Evolutionary conservation across 495 filamentous ascomycete genomes (phyloP), one percentile per base, ranked within the genome.

Genomic region (Friedmanniomyces simplex): DNA sequence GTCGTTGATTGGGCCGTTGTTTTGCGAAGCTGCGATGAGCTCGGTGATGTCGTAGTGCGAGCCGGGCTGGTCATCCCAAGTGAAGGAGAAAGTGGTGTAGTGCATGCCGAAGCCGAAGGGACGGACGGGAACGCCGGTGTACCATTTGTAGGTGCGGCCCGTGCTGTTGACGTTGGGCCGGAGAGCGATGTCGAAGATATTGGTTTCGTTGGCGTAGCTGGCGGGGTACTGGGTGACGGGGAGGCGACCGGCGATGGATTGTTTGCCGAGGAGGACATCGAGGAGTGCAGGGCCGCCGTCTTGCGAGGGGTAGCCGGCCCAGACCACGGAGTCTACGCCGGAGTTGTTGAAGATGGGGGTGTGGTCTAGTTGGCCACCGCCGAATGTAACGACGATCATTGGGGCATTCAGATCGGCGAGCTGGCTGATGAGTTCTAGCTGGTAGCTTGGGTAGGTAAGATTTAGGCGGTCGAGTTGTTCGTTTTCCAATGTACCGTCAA

Each of bases 261-360:
- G 72, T 42, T 72, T 74, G 6, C 80, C 80, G 0, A 70, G 76
- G 16, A 82, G 63, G 46, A 81, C 75, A 50, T 82, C 76, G 24
- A 78, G 54, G n/a, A 82, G 71, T 8, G 79, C 80, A 16, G 71
- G 68, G 0, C 79, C 79, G 25, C 79, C 80, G 13, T 76, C 73
- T 60, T 82, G 79, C n/a, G 78, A 78, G 0, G 79, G 79, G 63
- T 82, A 82, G 4, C 78, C 78, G 16, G 70, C 80, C 79, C 79
- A 82, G 21, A 82, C 45, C 8, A 82, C 67, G 5, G 79, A 71
- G 37, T 72, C 74, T 49, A 79, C 67, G 50, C 72, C 70, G 13
- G 66, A 52, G 64, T 73, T 76, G 16, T 46, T 52, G 16, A 57
- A 28, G 21, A 61, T 13, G 4, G 52, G 52, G 1, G 53, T 57